Conservation (phyloP, 345 rosid genomes). For the Hibiscus syriacus region DNA sequence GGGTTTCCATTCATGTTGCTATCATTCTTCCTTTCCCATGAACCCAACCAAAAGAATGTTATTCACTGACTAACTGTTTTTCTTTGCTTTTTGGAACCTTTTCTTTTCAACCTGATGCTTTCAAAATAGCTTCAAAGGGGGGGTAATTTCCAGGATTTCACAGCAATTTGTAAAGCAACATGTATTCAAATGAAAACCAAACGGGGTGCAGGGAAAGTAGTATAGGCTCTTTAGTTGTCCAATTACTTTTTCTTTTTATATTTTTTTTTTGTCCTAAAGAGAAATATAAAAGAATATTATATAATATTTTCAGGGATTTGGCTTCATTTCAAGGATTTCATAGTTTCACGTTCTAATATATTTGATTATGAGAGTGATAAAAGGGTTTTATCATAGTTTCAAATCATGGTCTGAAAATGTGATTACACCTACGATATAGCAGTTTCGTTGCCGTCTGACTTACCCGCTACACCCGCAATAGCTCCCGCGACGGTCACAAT, state of each 20-base stretch:
- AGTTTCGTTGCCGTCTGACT: no score
- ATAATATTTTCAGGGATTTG: slow-evolving; percentile 6
- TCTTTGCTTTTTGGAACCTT: neutral
- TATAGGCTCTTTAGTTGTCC: slow-evolving; percentile 6
- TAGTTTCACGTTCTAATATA: slow-evolving; percentile 13
- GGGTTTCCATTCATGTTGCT: slow-evolving; percentile 24
- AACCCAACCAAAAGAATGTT: slow-evolving; percentile 5
- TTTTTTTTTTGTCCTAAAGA: slow-evolving; percentile 8
- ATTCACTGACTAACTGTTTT: neutral
- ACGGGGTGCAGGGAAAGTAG: neutral
- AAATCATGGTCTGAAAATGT: no score
- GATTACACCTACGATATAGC: no score
- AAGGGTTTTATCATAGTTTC: no score
- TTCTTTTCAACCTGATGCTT: neutral
- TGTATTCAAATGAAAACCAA: slow-evolving; percentile 4
- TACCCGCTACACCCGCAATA: no score
- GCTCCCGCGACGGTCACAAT: no score
- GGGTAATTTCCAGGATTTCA: neutral
- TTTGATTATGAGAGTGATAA: no score
- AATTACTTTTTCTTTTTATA: neutral
- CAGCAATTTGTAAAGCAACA: slow-evolving; percentile 4
- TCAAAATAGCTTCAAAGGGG: neutral
- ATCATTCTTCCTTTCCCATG: slow-evolving; percentile 21
- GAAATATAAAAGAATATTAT: slow-evolving; percentile 12
- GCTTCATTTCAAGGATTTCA: neutral